Evolutionary conservation across 2,329 filamentous ascomycete genomes (phyloP).

Genomic region (Drechslerella coelobrocha): DNA sequence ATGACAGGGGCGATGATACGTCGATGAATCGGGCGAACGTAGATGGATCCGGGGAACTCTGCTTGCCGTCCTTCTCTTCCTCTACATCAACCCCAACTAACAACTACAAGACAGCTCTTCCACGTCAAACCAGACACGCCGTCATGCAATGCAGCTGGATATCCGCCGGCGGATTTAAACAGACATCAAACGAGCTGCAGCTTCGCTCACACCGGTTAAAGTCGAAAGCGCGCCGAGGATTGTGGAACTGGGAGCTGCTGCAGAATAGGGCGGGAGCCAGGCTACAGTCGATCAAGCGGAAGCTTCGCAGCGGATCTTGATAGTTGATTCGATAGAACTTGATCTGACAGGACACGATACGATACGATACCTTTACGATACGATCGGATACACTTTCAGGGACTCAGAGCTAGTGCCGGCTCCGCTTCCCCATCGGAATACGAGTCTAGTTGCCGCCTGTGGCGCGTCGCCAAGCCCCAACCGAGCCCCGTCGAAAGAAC

Average conservation of each 20-base stretch:
- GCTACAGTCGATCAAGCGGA: conserved; percentile 9
- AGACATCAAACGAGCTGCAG: conserved; percentile 14
- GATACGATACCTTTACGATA: no score
- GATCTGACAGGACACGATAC: neutral
- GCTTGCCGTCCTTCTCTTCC: neutral
- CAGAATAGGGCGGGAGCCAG: conserved; percentile 2
- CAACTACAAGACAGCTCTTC: neutral
- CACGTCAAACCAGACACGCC: neutral
- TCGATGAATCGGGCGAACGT: conserved; percentile 1
- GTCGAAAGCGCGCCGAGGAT: conserved; percentile 19
- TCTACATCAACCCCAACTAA: neutral
- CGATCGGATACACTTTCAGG: no score
- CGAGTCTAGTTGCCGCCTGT: neutral
- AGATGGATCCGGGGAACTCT: neutral
- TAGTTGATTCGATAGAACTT: neutral
- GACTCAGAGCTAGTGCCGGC: no score
- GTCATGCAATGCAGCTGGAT: neutral
- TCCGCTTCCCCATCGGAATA: neutral
- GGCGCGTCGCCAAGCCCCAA: neutral
- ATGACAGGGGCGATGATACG: neutral
- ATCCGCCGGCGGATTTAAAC: conserved; percentile 6
- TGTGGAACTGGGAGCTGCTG: conserved; percentile 38
- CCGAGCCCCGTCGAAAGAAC: no score
- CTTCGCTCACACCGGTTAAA: conserved; percentile 24
- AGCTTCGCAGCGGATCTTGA: neutral